Evolutionary conservation across 176 grass and related monocot genomes (phyloP).

Genomic region (Phoenix roebelenii): DNA sequence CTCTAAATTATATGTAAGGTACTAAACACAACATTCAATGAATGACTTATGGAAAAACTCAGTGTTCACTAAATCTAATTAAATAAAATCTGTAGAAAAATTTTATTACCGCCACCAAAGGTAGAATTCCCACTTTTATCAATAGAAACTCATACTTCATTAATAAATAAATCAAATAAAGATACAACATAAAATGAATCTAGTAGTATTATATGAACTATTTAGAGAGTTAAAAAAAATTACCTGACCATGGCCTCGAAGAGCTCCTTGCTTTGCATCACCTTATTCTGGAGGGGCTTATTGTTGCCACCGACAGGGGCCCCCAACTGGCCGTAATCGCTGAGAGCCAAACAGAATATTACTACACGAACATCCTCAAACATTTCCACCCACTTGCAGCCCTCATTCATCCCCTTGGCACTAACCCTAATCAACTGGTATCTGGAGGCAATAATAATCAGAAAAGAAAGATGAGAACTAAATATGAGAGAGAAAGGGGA

Average conservation of each 20-base stretch:
- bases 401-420: conserved; percentile 70
- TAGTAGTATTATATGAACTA: neutral
- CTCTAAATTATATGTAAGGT: too few species aligned
- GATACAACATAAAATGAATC: neutral
- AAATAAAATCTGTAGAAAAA: too few species aligned
- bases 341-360: conserved; percentile 74
- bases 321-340: conserved; percentile 65
- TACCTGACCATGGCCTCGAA: conserved; percentile 89
- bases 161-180: too few species aligned
- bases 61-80: too few species aligned
- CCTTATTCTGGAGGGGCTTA: conserved; percentile 58
- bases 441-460: conserved; percentile 20
- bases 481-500: too few species aligned
- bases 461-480: too few species aligned
- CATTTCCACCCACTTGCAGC: conserved; percentile 99
- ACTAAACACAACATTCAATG: too few species aligned
- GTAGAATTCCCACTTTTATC: too few species aligned
- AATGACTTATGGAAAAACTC: too few species aligned
- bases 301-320: conserved; percentile 21
- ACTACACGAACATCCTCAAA: conserved; percentile 88
- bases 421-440: conserved; percentile 87
- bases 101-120: too few species aligned
- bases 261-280: conserved; percentile 82
- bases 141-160: too few species aligned
- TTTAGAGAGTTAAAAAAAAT: neutral